Percentiles rank a stretch among this genome's conserved stretches.
phyloP scores from a whole-genome alignment of 2,329 filamentous ascomycete species.

The Dothistroma septosporum region DNA sequence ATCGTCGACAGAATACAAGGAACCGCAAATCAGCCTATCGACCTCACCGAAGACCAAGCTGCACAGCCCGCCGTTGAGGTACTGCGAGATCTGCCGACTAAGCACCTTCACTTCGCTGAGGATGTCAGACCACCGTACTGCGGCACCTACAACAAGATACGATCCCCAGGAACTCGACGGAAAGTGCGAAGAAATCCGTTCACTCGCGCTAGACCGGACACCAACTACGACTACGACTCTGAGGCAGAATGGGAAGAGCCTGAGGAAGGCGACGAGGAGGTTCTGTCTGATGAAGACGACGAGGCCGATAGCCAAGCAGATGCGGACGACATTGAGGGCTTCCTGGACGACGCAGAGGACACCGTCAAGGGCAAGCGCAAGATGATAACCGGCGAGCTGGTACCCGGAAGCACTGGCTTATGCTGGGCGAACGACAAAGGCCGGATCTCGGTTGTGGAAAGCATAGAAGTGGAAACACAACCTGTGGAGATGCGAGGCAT shows the following conservation, averaged over 20 bases:
- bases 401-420: slow-evolving; percentile 73
- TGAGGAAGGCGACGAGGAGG: slow-evolving; percentile 62
- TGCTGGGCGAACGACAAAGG: slow-evolving; percentile 69
- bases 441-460: slow-evolving; percentile 43
- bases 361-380: slow-evolving; percentile 58
- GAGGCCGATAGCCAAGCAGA: slow-evolving; percentile 67
- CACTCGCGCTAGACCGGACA: slow-evolving; percentile 54
- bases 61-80: slow-evolving; percentile 20
- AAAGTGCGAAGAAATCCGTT: slow-evolving; percentile 53
- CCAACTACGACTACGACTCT: slow-evolving; percentile 80
- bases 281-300: slow-evolving; percentile 62
- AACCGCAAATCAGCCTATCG: slow-evolving; percentile 39
- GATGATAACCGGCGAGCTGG: slow-evolving; percentile 61
- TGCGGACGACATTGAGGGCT: slow-evolving; percentile 85
- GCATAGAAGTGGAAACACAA: slow-evolving; percentile 38
- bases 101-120: slow-evolving; percentile 58
- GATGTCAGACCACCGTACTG: slow-evolving; percentile 65
- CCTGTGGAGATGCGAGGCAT: slow-evolving; percentile 35
- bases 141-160: slow-evolving; percentile 65
- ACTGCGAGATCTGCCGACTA: slow-evolving; percentile 53
- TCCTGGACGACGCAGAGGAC: slow-evolving; percentile 76
- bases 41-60: slow-evolving; percentile 38
- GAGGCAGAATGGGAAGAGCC: slow-evolving; percentile 81
- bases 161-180: slow-evolving; percentile 42
- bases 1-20: slow-evolving; percentile 45